phyloP scores from a whole-genome alignment of 768 basidiomycete genomes.

The Lyophyllum shimeji region DNA sequence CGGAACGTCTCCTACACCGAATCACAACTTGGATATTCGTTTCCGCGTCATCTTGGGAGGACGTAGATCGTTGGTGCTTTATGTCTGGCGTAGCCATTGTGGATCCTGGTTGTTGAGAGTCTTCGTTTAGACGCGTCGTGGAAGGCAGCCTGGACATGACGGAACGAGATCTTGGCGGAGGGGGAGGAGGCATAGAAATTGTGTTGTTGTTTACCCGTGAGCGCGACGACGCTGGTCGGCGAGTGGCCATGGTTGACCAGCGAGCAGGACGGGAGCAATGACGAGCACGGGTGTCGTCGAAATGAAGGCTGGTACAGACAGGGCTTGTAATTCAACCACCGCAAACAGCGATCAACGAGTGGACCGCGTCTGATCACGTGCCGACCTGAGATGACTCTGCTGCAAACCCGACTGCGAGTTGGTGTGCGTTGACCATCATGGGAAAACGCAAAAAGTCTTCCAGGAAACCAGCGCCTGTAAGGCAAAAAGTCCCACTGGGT shows the following conservation, averaged over 20 bases:
- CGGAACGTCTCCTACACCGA: conserved; percentile 83
- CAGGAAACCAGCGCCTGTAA: conserved; percentile 69
- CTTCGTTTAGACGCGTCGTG: conserved; percentile 28
- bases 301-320: neutral
- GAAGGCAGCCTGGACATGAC: conserved; percentile 43
- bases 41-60: conserved; percentile 49
- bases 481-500: conserved; percentile 76
- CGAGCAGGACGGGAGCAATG: neutral
- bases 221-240: conserved; percentile 55
- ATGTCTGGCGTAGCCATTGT: conserved; percentile 16
- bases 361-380: conserved; percentile 35
- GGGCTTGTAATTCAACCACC: conserved; percentile 13
- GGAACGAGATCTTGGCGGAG: conserved; percentile 46
- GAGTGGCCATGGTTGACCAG: conserved; percentile 53
- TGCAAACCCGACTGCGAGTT: no score
- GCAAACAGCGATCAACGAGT: conserved; percentile 16
- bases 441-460: conserved; percentile 92
- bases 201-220: conserved; percentile 33
- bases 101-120: conserved; percentile 11
- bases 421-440: conserved; percentile 42
- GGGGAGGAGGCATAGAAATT: conserved; percentile 28
- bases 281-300: neutral
- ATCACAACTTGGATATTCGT: conserved; percentile 94
- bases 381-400: conserved; percentile 4
- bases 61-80: conserved; percentile 21